Evolutionary conservation across 768 basidiomycete species (phyloP).

Genomic region (Lactarius psammicola): DNA sequence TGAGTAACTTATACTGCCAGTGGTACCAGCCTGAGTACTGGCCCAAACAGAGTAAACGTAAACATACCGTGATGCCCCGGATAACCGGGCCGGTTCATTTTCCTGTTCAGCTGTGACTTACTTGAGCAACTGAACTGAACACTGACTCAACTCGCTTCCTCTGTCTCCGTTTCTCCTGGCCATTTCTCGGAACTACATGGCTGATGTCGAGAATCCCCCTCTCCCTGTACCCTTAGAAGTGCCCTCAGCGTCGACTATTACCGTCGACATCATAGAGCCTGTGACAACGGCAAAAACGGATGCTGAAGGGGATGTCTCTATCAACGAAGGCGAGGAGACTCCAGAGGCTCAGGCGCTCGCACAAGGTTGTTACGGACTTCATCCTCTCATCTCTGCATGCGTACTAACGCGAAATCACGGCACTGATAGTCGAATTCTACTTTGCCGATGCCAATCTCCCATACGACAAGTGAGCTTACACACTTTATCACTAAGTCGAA

Average conservation of each 20-base stretch:
- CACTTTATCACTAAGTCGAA: not conserved
- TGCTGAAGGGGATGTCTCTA: not conserved
- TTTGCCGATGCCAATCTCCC: constrained; percentile 97
- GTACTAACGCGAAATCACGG: not conserved
- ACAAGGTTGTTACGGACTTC: constrained; percentile 47
- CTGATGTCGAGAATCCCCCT: constrained; percentile 3
- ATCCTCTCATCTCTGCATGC: not conserved
- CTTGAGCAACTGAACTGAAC: too few species aligned
- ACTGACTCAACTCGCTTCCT: not conserved
- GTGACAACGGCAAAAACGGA: not conserved
- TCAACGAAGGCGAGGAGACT: constrained; percentile 33
- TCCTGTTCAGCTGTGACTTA: not conserved
- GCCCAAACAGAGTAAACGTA: too few species aligned
- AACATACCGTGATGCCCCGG: not conserved
- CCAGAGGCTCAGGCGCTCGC: constrained; percentile 49
- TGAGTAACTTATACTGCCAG: too few species aligned
- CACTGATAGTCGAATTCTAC: constrained; percentile 82
- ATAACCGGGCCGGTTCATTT: constrained; percentile 7
- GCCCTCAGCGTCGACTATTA: not conserved
- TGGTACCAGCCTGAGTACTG: too few species aligned
- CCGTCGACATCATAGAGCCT: not conserved
- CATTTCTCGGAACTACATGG: constrained; percentile 12
- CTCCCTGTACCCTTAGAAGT: not conserved
- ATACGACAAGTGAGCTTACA: constrained; percentile 66
- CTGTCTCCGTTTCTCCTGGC: not conserved